phyloP scores from a whole-genome alignment of 140 eudicot genomes.

The Cichorium intybus region DNA sequence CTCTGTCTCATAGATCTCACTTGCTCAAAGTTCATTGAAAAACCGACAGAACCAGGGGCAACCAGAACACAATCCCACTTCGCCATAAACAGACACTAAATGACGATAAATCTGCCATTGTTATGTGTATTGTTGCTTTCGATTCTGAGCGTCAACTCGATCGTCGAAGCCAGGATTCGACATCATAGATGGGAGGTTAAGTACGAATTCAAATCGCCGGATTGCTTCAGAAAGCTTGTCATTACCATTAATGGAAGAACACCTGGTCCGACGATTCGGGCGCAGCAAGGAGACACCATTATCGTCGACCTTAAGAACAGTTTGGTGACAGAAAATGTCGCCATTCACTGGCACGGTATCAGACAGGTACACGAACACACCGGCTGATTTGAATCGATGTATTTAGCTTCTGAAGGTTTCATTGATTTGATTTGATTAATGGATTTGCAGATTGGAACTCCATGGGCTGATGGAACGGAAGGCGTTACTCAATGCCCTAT shows the following conservation, averaged over 20 bases:
- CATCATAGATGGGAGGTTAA: conserved; percentile 76
- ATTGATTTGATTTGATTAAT: conserved; percentile 2
- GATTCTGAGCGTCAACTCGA: conserved; percentile 8
- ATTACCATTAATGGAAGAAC: conserved; percentile 71
- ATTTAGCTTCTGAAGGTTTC: neutral
- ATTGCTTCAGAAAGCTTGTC: conserved; percentile 56
- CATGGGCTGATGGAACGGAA: conserved; percentile 88
- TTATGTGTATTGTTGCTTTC: conserved; percentile 15
- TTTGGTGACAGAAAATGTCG: conserved; percentile 71
- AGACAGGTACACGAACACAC: conserved; percentile 55
- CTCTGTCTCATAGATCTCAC: conserved; percentile 5
- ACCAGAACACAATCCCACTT: neutral
- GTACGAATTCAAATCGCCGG: conserved; percentile 76
- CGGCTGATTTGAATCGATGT: neutral
- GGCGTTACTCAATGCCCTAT: conserved; percentile 85
- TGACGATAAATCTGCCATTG: neutral
- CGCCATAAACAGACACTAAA: neutral
- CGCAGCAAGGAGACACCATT: conserved; percentile 65
- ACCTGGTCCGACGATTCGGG: conserved; percentile 77
- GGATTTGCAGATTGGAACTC: conserved; percentile 55
- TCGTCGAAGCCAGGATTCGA: conserved; percentile 51
- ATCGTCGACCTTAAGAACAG: conserved; percentile 73
- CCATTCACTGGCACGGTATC: conserved; percentile 96
- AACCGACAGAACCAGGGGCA: neutral
- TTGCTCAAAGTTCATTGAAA: conserved; percentile 2